phyloP scores from a whole-genome alignment of 768 basidiomycete genomes.

The Naganishia kalamii region DNA sequence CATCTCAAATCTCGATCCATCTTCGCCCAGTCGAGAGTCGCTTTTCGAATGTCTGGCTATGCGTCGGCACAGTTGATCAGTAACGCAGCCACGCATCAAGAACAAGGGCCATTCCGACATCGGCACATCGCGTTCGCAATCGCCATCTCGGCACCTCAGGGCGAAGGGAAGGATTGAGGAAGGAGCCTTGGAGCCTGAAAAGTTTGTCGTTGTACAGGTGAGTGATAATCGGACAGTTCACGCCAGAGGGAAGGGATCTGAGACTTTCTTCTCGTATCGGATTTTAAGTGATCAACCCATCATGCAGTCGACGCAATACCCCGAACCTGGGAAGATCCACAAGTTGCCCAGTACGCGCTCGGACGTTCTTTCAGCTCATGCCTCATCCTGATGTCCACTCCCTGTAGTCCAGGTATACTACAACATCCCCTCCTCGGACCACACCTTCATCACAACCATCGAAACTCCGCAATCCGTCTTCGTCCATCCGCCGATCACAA shows the following conservation, averaged over 20 bases:
- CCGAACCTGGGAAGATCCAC: constrained; percentile 19
- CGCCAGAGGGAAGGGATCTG: too few species aligned
- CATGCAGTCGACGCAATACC: neutral
- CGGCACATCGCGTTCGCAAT: too few species aligned
- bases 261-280: neutral
- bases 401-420: constrained; percentile 22
- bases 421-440: constrained; percentile 18
- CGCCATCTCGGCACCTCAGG: too few species aligned
- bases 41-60: too few species aligned
- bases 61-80: too few species aligned
- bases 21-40: too few species aligned
- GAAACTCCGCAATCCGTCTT: constrained; percentile 12
- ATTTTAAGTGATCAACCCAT: neutral
- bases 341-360: constrained; percentile 13
- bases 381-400: neutral
- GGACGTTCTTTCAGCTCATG: neutral
- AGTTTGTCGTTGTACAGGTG: neutral
- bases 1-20: too few species aligned
- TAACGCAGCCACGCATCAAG: too few species aligned
- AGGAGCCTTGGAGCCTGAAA: too few species aligned
- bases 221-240: neutral
- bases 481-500: constrained; percentile 6
- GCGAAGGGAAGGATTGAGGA: neutral
- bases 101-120: too few species aligned
- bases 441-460: constrained; percentile 14